A percentile compares a stretch with the other conserved stretches of the same genome.
phyloP scores from a whole-genome alignment of 164 flowering plant genomes.

The Euptelea pleiosperma region DNA sequence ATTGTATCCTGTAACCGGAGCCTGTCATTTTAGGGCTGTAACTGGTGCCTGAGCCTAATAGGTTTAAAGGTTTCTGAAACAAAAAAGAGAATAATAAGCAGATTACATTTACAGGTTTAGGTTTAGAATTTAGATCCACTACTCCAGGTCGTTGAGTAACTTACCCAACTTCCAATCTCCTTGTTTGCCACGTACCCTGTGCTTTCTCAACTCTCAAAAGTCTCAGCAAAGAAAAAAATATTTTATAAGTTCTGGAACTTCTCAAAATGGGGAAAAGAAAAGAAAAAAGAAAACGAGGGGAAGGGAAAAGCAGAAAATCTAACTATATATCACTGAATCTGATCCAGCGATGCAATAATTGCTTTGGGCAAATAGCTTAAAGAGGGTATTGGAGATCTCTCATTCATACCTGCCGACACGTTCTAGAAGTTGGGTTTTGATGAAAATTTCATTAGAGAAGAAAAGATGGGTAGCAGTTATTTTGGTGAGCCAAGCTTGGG shows the following conservation, averaged over 20 bases:
- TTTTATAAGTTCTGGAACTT: constrained; percentile 16
- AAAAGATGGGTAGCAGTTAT: constrained; percentile 55
- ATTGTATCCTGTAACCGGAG: too few relatives aligned
- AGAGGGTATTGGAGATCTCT: constrained; percentile 17
- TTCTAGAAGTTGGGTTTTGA: constrained; percentile 6
- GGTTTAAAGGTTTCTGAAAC: too few relatives aligned
- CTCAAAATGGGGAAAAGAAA: constrained; percentile 12
- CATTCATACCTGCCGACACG: neutral
- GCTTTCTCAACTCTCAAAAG: too few relatives aligned
- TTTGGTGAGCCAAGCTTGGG: constrained; percentile 58
- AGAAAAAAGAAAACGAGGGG: too few relatives aligned
- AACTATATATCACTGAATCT: constrained; percentile 36
- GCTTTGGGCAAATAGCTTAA: constrained; percentile 20
- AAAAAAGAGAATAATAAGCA: too few relatives aligned
- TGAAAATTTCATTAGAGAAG: constrained; percentile 1
- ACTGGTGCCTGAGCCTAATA: too few relatives aligned
- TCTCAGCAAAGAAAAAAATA: constrained; percentile 15
- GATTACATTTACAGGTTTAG: too few relatives aligned
- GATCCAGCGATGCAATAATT: constrained; percentile 70
- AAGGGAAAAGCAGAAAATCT: constrained; percentile 37
- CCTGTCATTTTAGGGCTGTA: too few relatives aligned
- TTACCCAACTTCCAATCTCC: constrained; percentile 29
- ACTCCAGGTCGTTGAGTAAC: too few relatives aligned
- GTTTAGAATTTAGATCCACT: too few relatives aligned
- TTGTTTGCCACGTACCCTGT: too few relatives aligned